Conservation (phyloP, 2,329 filamentous ascomycete species). For the Ascochyta lentis region DNA sequence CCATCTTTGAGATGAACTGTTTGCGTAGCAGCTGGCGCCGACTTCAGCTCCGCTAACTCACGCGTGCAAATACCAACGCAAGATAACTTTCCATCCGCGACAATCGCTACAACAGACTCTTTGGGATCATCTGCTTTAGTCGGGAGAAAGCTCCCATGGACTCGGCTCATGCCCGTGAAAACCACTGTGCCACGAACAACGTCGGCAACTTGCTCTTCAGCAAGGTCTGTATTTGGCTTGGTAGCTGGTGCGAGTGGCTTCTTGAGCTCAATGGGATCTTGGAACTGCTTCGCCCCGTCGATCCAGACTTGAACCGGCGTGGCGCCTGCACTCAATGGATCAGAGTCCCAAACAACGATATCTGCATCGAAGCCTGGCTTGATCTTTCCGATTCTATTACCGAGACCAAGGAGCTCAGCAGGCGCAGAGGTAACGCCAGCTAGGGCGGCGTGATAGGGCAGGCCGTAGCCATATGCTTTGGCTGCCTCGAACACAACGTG, state of each 20-base stretch:
- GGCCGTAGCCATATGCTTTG: constrained; percentile 52
- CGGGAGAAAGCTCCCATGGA: not conserved
- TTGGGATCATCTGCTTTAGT: not conserved
- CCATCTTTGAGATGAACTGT: constrained; percentile 54
- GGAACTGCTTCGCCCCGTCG: constrained; percentile 39
- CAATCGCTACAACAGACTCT: not conserved
- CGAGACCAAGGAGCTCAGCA: constrained; percentile 50
- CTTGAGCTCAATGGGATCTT: constrained; percentile 40
- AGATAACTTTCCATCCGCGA: not conserved
- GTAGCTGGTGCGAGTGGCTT: constrained; percentile 42
- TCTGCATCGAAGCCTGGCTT: constrained; percentile 52
- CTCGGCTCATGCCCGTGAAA: not conserved
- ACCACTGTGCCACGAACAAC: not conserved
- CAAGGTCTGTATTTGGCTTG: constrained; percentile 51
- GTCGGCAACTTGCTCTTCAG: constrained; percentile 31
- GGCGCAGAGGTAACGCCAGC: constrained; percentile 46
- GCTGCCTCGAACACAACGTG: constrained; percentile 68
- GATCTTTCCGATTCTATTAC: constrained; percentile 50
- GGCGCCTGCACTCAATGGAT: constrained; percentile 50
- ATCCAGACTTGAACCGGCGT: constrained; percentile 53
- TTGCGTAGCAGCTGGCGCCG: not conserved
- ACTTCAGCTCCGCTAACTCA: not conserved
- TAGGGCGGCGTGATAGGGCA: constrained; percentile 52
- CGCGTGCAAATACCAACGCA: constrained; percentile 7
- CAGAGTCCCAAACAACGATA: constrained; percentile 53